Evolutionary conservation across 169 alveolate species (phyloP).

Genomic region (Cystoisospora suis): DNA sequence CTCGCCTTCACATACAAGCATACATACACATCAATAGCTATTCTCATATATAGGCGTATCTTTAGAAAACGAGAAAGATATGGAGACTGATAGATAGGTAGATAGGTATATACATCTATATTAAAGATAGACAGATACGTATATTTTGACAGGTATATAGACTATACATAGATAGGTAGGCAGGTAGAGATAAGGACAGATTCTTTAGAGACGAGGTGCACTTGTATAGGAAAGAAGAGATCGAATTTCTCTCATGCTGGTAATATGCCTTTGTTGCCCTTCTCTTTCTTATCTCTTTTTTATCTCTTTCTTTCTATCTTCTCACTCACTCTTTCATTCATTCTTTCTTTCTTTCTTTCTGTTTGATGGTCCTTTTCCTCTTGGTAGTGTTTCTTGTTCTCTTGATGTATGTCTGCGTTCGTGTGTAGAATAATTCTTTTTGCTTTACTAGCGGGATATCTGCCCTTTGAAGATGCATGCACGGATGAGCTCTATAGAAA

Average conservation of each 20-base stretch:
- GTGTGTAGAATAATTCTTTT: conserved; percentile 86
- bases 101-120: too few species aligned
- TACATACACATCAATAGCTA: too few species aligned
- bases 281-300: background rate
- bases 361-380: background rate
- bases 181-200: too few species aligned
- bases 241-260: background rate
- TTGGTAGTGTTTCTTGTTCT: background rate
- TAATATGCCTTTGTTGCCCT: background rate
- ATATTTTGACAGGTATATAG: too few species aligned
- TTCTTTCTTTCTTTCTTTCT: background rate
- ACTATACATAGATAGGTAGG: too few species aligned
- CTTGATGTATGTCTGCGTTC: conserved; percentile 64
- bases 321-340: background rate
- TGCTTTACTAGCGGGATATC: conserved; percentile 90
- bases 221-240: too few species aligned
- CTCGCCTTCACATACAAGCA: too few species aligned
- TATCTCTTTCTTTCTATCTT: background rate
- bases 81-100: too few species aligned
- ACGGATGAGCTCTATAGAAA: conserved; percentile 82
- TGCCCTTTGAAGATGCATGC: conserved; percentile 90
- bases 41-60: too few species aligned
- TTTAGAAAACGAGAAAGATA: too few species aligned
- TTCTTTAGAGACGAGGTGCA: too few species aligned
- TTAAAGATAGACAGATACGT: too few species aligned